phyloP scores from a whole-genome alignment of 176 grass and related monocot genomes.

The Otatea glauca region DNA sequence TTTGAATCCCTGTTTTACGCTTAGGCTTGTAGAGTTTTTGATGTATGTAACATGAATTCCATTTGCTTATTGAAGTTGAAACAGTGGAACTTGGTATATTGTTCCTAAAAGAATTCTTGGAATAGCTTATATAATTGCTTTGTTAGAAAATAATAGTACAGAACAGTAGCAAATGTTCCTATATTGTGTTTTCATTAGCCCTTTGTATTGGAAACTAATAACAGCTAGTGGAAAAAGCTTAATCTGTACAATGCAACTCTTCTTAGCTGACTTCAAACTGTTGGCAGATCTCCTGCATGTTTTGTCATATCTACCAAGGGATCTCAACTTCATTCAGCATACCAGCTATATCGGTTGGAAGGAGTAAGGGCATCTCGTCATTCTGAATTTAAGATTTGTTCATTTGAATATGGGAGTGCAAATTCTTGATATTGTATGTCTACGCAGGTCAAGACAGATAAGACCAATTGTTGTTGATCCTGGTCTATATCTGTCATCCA shows the following conservation, averaged over 20 bases:
- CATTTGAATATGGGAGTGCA: constrained; percentile 29
- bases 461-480: constrained; percentile 91
- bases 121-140: constrained; percentile 17
- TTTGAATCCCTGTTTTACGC: not conserved
- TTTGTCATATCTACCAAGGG: constrained; percentile 84
- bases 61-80: constrained; percentile 12
- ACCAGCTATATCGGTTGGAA: constrained; percentile 90
- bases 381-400: constrained; percentile 18
- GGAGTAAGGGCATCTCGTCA: constrained; percentile 65
- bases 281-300: constrained; percentile 92
- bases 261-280: constrained; percentile 14
- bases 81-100: not conserved
- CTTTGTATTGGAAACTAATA: not conserved
- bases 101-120: constrained; percentile 3
- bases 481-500: constrained; percentile 83
- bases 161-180: not conserved
- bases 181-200: not conserved
- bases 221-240: not conserved
- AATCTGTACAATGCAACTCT: not conserved
- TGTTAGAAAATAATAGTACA: constrained; percentile 2
- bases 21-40: constrained; percentile 8
- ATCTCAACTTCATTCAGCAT: constrained; percentile 98
- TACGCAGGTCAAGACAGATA: constrained; percentile 70
- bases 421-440: constrained; percentile 37
- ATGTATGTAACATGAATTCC: not conserved